phyloP scores from a whole-genome alignment of 2,329 filamentous ascomycete genomes.

The Neodidymelliopsis sp. region DNA sequence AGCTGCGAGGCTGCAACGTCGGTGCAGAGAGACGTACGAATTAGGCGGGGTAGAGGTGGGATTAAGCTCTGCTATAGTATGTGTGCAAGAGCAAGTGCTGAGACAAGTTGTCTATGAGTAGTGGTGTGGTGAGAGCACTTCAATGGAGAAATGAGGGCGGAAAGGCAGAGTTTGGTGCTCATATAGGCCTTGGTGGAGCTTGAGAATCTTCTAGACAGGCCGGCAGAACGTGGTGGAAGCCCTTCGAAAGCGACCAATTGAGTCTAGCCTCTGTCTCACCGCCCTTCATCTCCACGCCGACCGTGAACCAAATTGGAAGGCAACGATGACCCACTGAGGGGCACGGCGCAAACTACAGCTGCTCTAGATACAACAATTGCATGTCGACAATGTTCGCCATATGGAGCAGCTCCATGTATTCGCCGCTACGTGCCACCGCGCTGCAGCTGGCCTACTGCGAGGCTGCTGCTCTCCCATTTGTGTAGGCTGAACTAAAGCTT shows the following conservation, averaged over 20 bases:
- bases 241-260: constrained; percentile 33
- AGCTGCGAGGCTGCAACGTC: constrained; percentile 18
- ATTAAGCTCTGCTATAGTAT: constrained; percentile 30
- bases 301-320: no score
- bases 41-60: constrained; percentile 30
- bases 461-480: constrained; percentile 3
- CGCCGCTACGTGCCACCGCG: background rate
- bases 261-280: constrained; percentile 27
- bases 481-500: background rate
- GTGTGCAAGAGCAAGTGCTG: constrained; percentile 29
- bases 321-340: no score
- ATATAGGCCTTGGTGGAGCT: constrained; percentile 46
- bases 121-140: constrained; percentile 31
- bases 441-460: constrained; percentile 3
- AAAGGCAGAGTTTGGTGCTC: constrained; percentile 36
- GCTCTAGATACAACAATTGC: constrained; percentile 1
- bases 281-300: constrained; percentile 25
- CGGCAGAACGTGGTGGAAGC: constrained; percentile 45
- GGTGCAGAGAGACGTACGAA: constrained; percentile 31
- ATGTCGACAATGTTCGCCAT: background rate
- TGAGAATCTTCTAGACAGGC: constrained; percentile 49
- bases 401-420: background rate
- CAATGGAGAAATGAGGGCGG: constrained; percentile 29
- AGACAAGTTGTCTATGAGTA: constrained; percentile 33
- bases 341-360: constrained; percentile 4